Conservation (phyloP, 495 filamentous ascomycete genomes). For the Penicillium herquei region DNA sequence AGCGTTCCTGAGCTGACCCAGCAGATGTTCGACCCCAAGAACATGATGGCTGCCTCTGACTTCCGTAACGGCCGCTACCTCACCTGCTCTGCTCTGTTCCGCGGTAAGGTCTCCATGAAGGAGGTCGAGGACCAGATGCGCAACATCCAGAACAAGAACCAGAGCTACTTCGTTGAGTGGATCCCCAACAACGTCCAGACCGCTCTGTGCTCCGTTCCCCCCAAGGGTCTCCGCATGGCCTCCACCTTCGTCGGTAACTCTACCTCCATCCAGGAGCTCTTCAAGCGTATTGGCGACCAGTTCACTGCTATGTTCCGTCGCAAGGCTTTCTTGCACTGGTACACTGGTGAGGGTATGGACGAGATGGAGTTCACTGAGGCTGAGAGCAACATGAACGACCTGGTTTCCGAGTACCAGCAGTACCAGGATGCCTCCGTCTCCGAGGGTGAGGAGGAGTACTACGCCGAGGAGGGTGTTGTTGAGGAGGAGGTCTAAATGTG, state of each 20-base stretch:
- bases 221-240: slow-evolving; percentile 98
- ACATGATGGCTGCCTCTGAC: slow-evolving; percentile 99
- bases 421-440: slow-evolving; percentile 97
- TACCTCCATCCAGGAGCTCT: slow-evolving; percentile 99
- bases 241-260: slow-evolving; percentile 99
- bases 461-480: slow-evolving; percentile 43
- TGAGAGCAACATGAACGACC: slow-evolving; percentile 99
- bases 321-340: slow-evolving; percentile 99
- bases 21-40: slow-evolving; percentile 99
- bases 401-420: slow-evolving; percentile 99
- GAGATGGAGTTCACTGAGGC: slow-evolving; percentile 99
- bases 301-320: slow-evolving; percentile 99
- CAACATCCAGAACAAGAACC: slow-evolving; percentile 99
- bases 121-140: slow-evolving; percentile 99
- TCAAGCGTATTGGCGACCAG: slow-evolving; percentile 99
- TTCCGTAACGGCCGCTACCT: slow-evolving; percentile 99
- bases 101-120: slow-evolving; percentile 99
- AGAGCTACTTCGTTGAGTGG: slow-evolving; percentile 99
- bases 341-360: slow-evolving; percentile 99
- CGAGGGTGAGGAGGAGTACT: slow-evolving; percentile 71
- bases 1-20: slow-evolving; percentile 98
- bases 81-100: slow-evolving; percentile 99
- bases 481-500: slow-evolving; percentile 44
- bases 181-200: slow-evolving; percentile 99
- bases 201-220: slow-evolving; percentile 98